These are phyloP conservation scores for Phytophthora tubulina DNA, from an alignment of 352 stramenopile species.

Conservation along the genomic window DNA sequence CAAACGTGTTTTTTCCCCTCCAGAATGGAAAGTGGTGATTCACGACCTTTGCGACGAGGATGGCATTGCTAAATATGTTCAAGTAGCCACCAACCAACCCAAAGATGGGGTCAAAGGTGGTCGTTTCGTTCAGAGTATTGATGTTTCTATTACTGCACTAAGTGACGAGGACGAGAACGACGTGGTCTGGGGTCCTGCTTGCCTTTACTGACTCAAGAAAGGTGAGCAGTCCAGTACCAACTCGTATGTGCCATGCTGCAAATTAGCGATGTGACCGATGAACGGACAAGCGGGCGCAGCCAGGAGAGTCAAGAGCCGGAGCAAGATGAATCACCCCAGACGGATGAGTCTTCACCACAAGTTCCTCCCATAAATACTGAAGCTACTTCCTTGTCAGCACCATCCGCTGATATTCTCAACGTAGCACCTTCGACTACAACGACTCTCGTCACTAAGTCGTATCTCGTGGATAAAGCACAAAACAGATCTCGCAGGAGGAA, in stretches of 20 bases:
- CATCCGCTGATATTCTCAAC: no score
- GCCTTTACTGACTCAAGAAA: background rate
- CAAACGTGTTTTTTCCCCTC: no score
- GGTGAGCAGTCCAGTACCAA: background rate
- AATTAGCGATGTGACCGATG: slow-evolving; percentile 33
- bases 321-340: background rate
- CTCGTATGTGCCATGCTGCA: slow-evolving; percentile 27
- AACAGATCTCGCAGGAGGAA: slow-evolving; percentile 4
- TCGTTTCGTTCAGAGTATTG: slow-evolving; percentile 20
- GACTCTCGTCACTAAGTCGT: background rate
- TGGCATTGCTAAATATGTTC: no score
- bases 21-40: no score
- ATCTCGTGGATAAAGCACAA: slow-evolving; percentile 1
- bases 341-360: slow-evolving; percentile 1
- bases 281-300: slow-evolving; percentile 17
- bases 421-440: background rate
- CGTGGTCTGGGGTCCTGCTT: background rate
- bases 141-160: background rate
- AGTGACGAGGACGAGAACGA: slow-evolving; percentile 17
- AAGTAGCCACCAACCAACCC: background rate
- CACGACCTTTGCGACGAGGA: no score
- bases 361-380: background rate
- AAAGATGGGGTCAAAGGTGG: slow-evolving; percentile 5
- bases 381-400: background rate
- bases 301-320: slow-evolving; percentile 2